Evolutionary conservation across 306 rosid genomes (phyloP), one percentile per base, ranked within the genome.

Genomic region (Ormosia emarginata): DNA sequence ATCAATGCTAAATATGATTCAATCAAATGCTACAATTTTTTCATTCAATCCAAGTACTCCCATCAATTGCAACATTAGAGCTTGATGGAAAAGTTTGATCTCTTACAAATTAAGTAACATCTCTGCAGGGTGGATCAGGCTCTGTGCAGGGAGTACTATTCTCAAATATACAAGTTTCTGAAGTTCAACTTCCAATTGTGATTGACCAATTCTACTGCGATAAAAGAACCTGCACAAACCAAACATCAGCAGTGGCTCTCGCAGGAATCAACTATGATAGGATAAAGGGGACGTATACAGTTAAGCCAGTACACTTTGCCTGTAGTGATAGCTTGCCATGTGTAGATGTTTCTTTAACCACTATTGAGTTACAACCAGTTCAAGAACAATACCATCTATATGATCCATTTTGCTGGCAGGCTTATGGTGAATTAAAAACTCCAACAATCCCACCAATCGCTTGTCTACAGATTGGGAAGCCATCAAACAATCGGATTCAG

Each of bases 191-290:
- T 52, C 99, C 99, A 34, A 93, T 95, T 24, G 92, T 95, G 79
- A 95, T 95, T 3, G 99, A 95, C 78, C 99, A 95, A 85, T 95
- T 89, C 84, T 95, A 95, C 81, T 95, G 99, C 63, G 99, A 95
- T 63, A 95, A 90, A 89, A 84, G 90, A 55, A 77, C 11, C 32
- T 95, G 99, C 91, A 67, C 15, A 71, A 95, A 95, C 85, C 94
- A 92, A 67, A 82, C 96, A 62, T 77, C 94, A 18, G 98, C 99
- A 0, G 98, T 96, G 75, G 89, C 97, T 34, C 86, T 96, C 1
- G 90, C 93, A 17, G 99, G 98, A 74, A 94, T 96, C 75, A 93
- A 86, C 84, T 96, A 96, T n/a, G 98, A 93, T 86, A 83, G 91
- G 81, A 92, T 96, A 65, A 86, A 82, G 66, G 99, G 99, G 30